Percentiles rank a stretch among this genome's conserved stretches.
Evolutionary conservation across 257 asterid species (phyloP).

Genomic region (Solanum chmielewskii): DNA sequence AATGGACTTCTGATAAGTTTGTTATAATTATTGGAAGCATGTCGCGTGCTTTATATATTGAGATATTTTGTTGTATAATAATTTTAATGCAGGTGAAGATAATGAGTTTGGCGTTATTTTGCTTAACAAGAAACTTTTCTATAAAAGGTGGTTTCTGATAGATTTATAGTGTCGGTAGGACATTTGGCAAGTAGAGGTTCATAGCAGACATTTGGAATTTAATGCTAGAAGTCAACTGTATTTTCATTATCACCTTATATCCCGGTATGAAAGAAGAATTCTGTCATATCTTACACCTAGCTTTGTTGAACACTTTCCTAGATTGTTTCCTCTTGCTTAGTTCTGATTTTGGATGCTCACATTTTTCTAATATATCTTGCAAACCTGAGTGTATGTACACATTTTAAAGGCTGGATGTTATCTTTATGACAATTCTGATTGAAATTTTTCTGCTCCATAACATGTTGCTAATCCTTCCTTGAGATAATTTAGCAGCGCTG

Average conservation of each 20-base stretch:
- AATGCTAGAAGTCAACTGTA: not conserved
- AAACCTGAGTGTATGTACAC: not conserved
- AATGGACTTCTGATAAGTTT: not conserved
- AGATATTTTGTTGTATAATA: not conserved
- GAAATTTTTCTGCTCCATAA: not conserved
- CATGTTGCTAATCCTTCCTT: not conserved
- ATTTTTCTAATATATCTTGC: not conserved
- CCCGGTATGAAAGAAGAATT: not conserved
- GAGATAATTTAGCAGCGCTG: not conserved
- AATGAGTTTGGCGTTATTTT: not conserved
- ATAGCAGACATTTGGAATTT: not conserved
- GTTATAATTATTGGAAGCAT: not conserved
- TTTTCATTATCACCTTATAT: not conserved
- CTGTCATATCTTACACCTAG: not conserved
- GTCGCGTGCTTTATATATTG: not conserved
- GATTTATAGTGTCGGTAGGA: not conserved
- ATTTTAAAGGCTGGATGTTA: not conserved
- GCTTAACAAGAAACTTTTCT: not conserved
- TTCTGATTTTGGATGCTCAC: not conserved
- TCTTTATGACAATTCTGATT: not conserved
- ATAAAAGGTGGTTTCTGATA: not conserved
- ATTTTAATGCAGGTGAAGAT: not conserved
- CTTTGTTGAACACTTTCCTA: not conserved
- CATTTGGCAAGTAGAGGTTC: not conserved
- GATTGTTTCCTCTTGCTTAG: not conserved